Base-by-base conservation (phyloP, 495 filamentous ascomycete species). In the Thermochaetoides thermophila region DNA sequence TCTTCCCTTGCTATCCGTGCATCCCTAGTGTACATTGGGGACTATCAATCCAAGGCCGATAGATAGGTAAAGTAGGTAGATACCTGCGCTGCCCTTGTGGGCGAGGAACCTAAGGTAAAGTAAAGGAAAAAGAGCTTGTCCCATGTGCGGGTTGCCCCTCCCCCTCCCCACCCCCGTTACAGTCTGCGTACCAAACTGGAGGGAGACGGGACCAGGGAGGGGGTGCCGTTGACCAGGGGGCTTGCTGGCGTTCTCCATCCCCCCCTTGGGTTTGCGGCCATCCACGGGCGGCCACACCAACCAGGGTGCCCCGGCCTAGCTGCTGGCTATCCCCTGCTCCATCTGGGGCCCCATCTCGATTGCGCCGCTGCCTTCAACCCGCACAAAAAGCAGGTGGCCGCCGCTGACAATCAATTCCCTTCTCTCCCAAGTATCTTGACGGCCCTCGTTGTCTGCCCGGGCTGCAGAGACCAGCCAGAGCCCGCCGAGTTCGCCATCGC, bases 311-410 rank as follows among this genome's bases (percentile, higher is more conserved):
- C 48, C 47, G 47, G 41, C 46, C 41, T 33, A 11, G 26, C 16
- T 17, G 42, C 43, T 40, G 42, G 37, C 47, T 40, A 53, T 47
- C 50, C 52, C 40, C n/a, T 55, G 50, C 42, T 45, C 50, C 54
- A 48, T 49, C 52, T 45, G 44, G 52, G 44, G n/a, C 33, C 38
- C 49, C 51, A 46, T 55, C 45, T 42, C 52, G 53, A 55, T 53
- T 45, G 49, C 47, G 34, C 48, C 43, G 42, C 39, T 45, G 36
- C 38, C 43, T 55, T 57, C 53, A 59, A 65, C 61, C 64, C 56
- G 61, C 63, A 66, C 63, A 63, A 66, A 63, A 66, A 57, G 50
- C 59, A 54, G 48, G n/a, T 49, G 42, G 44, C 48, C 54, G 56
- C 57, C 58, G 59, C 56, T 56, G 55, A 55, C 51, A 60, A 48